Evolutionary conservation across 768 basidiomycete genomes (phyloP), one percentile per base, ranked within the genome.

Genomic region (Hericium coralloides): DNA sequence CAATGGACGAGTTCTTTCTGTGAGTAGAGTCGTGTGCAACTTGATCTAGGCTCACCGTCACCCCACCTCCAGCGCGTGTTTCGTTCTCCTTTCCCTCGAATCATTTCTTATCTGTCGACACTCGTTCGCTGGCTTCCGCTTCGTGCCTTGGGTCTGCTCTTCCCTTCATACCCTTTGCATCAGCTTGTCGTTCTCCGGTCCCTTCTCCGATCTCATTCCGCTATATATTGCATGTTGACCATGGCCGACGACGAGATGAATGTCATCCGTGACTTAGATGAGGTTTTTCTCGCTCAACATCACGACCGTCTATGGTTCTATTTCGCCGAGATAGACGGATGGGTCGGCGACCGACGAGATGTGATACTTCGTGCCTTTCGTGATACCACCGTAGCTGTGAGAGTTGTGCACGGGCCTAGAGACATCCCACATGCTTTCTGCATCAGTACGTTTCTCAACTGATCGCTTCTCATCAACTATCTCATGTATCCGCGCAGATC

Each of bases 161-260:
- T 79, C 62, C 69, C 72, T 31, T 72, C 68, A 12, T 85, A 81
- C 79, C 82, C 86, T 2, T 53, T 56, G 9, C 60, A 65, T 7
- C 80, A 81, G 62, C 62, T 80, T 5, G 58, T 59, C 17, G 77
- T 80, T 6, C 68, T 89, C 9, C 70, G 69, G 22, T 65, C 70
- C 38, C 71, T 89, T 26, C 66, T 89, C 26, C 67, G 68, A 7
- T 84, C 81, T 3, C 80, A 81, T 0, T 60, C 66, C 3, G 73
- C 76, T 25, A 76, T 89, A 37, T 72, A 72, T 48, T 78, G 84
- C 5, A 71, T 77, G 7, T 67, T 91, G 45, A 70, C 69, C 25
- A 83, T 89, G 77, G 86, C 82, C 1, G 64, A 80, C 49, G 82
- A 85, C 26, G 88, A 91, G 70, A 89, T 90, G 85, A 66, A 70